Base-by-base conservation (phyloP, 1,284 basidiomycete species). In the Melampsora abietis-canadensis region DNA sequence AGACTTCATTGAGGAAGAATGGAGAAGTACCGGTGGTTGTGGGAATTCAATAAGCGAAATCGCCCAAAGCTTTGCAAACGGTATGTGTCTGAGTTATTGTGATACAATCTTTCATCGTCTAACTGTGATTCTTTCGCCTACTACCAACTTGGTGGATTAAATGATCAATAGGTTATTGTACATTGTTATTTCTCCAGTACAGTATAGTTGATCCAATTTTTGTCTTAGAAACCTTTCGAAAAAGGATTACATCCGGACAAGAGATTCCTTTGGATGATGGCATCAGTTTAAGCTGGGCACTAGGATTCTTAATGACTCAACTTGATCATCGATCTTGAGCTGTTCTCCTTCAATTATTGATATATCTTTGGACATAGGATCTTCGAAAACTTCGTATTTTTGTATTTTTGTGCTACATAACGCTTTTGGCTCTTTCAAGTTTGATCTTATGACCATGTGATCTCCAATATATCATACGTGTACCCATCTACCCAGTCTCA, bases 181-280 rank as follows among this genome's bases (percentile, higher is more conserved):
- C 73, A 12, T 37, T 75, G 31, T 61, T 75, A 27, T 57, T 75
- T 21, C 34, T 65, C 6, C 73, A 75, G 62, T 75, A 75, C 54
- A 59, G 59, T 3, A 63, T 75, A 31, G 21, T 75, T 12, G 47
- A 75, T 27, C 73, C 73, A 44, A n/a, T 17, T 4, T 67, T 67
- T 17, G 66, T 68, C 27, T 68, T 44, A 19, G 24, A 64, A 19
- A 63, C 61, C 24, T 40, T 75, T 2, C 8, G 31, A 15, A 67
- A 68, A 14, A 51, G 40, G n/a, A n/a, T 75, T 12, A 62, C 17
- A 21, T 48, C 21, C 14, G 24, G 47, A 6, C 40, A 40, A 30
- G 34, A 75, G 15, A 63, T 75, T n/a, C 73, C 73, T 1, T 27
- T 75, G 40, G 73, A 75, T 57, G 73, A 75, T 51, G 73, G 73